phyloP scores from a whole-genome alignment of 2,329 filamentous ascomycete genomes.

The Penicillium sp. region DNA sequence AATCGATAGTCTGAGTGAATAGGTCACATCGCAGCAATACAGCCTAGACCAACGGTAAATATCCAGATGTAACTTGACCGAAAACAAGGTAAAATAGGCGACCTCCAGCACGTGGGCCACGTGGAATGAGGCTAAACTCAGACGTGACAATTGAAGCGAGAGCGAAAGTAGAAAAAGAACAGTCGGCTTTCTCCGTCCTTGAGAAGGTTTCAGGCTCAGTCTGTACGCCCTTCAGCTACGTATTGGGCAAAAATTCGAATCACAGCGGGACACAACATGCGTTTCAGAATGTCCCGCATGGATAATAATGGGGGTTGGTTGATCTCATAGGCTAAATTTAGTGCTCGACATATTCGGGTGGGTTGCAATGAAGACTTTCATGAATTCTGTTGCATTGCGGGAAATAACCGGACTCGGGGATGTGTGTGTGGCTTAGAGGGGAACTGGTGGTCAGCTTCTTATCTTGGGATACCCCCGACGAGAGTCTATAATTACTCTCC shows the following conservation, averaged over 20 bases:
- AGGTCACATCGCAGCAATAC: not conserved
- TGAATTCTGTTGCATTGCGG: not conserved
- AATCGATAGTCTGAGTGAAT: not conserved
- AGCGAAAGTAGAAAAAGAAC: not conserved
- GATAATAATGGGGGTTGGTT: not conserved
- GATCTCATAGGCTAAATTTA: not conserved
- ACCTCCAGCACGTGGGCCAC: constrained; percentile 26
- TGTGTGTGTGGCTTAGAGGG: not conserved
- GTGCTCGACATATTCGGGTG: not conserved
- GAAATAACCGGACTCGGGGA: not conserved
- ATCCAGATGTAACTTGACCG: constrained; percentile 5
- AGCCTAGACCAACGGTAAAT: not conserved
- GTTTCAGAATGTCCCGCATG: constrained; percentile 19
- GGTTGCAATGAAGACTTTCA: not conserved
- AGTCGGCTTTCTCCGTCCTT: not conserved
- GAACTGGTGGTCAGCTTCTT: constrained; percentile 2
- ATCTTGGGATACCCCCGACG: not conserved
- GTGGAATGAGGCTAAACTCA: constrained; percentile 16
- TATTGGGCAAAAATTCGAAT: not conserved
- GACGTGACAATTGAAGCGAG: constrained; percentile 1
- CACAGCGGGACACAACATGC: constrained; percentile 4
- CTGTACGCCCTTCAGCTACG: constrained; percentile 5
- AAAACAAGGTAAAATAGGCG: constrained; percentile 22
- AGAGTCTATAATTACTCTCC: not conserved
- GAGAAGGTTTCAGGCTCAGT: constrained; percentile 10